Percentiles rank a stretch among this genome's conserved stretches.
Evolutionary conservation across 2,329 filamentous ascomycete genomes (phyloP).

Genomic region (Diplodia sapinea): DNA sequence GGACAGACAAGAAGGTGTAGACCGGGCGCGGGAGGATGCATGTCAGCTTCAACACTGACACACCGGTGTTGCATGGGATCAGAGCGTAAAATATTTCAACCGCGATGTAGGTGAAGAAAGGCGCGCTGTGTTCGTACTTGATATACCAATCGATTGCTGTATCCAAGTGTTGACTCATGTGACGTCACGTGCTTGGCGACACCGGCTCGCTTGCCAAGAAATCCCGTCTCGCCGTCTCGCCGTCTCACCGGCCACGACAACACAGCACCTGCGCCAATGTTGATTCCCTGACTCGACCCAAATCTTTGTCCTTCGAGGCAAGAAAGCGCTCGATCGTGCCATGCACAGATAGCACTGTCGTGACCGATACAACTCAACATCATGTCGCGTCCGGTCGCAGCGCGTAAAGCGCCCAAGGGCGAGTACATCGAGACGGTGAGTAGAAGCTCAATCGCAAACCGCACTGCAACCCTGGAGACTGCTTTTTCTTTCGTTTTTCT

Average conservation of each 20-base stretch:
- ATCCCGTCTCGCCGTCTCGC: too few species aligned
- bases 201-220: neutral
- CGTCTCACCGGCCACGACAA: neutral
- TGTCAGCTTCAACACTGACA: conserved; percentile 27
- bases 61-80: conserved; percentile 5
- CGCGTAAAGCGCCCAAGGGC: conserved; percentile 72
- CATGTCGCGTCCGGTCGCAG: conserved; percentile 52
- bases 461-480: neutral
- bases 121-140: neutral
- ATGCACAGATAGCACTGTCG: conserved; percentile 8
- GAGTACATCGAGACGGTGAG: conserved; percentile 96
- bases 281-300: neutral
- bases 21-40: conserved; percentile 6
- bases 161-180: neutral
- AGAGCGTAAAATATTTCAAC: conserved; percentile 7
- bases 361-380: conserved; percentile 5
- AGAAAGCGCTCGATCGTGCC: neutral
- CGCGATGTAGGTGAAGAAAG: conserved; percentile 9
- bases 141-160: conserved; percentile 3
- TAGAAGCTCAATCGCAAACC: conserved; percentile 19
- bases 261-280: neutral
- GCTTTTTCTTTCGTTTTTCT: neutral
- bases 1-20: neutral
- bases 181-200: conserved; percentile 12
- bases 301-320: neutral